Base-by-base conservation (phyloP, 2,329 filamentous ascomycete genomes). In the Diaporthe caulivora region DNA sequence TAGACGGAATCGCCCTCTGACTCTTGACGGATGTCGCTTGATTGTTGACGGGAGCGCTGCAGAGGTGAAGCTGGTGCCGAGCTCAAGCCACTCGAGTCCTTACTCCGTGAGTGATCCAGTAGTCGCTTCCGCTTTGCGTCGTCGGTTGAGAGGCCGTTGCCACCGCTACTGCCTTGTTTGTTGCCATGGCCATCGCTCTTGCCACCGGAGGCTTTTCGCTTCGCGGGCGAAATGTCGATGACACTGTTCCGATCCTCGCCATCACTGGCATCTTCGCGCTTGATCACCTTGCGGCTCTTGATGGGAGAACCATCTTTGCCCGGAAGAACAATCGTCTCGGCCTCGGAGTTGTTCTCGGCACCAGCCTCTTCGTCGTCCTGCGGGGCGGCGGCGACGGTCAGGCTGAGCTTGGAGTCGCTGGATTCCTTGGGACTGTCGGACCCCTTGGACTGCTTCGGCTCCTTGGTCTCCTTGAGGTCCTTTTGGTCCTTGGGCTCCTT, bases 251-350 rank as follows among this genome's bases (percentile, higher is more conserved):
- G 60, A 18, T 82, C 85, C 75, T 91, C 89, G 72, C 87, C 86
- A 72, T 91, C 90, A 77, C 87, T 89, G 78, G 86, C 88, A 79
- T 92, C 90, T 79, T 92, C 91, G 76, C 92, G 89, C 80, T 92
- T 92, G 78, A 89, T 87, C 60, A 89, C 85, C 82, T 92, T 92
- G 74, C 90, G 87, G 73, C 86, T 85, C 81, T 92, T 92, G 74
- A 90, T 89, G 0, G 90, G 90, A 31, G 90, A 92, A 78, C 89
- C 90, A 79, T 92, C 89, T 79, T 92, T 92, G 37, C 90, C 90
- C 15, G 90, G 87, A 44, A 93, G 81, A 47, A 94, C 91, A 75
- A 93, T 92, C 18, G 92, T 94, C 83, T 94, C 92, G 64, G 92
- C 92, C 79, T 94, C 92, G 1, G 92, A 94, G 78, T 92, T 91